Conservation (phyloP, 352 stramenopile genomes). For the Phytophthora meadii region DNA sequence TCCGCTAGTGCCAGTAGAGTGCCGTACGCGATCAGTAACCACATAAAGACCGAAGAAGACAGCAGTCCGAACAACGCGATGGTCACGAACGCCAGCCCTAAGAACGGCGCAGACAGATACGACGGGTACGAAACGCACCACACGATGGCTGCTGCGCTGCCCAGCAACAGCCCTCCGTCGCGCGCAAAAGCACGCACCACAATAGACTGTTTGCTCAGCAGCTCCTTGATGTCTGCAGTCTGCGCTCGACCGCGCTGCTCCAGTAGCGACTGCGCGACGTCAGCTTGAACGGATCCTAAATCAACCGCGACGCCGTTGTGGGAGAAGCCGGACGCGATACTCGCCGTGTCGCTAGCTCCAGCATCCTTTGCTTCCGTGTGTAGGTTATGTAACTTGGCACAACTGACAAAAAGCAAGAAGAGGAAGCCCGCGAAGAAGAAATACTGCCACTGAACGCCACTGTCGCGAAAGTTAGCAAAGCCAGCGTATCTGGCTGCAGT, state of each 20-base stretch:
- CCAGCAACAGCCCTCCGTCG: conserved; percentile 72
- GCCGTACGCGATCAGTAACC: conserved; percentile 70
- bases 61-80: conserved; percentile 72
- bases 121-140: conserved; percentile 89
- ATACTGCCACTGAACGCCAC: conserved; percentile 59
- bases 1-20: conserved; percentile 62
- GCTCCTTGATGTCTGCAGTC: conserved; percentile 50
- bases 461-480: conserved; percentile 61
- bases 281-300: conserved; percentile 33
- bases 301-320: conserved; percentile 30
- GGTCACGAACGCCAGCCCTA: conserved; percentile 70
- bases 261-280: conserved; percentile 40
- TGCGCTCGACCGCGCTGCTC: conserved; percentile 32
- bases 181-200: conserved; percentile 67
- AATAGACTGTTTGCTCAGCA: conserved; percentile 73
- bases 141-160: conserved; percentile 68
- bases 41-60: conserved; percentile 58
- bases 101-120: conserved; percentile 71
- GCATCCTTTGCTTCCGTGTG: conserved; percentile 34
- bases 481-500: conserved; percentile 63
- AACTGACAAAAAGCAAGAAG: conserved; percentile 66
- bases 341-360: conserved; percentile 13
- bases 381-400: conserved; percentile 75
- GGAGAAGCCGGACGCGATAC: conserved; percentile 15
- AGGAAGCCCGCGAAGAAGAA: conserved; percentile 72